Evolutionary conservation across 495 filamentous ascomycete genomes (phyloP).

Genomic region (Trichoderma virens): DNA sequence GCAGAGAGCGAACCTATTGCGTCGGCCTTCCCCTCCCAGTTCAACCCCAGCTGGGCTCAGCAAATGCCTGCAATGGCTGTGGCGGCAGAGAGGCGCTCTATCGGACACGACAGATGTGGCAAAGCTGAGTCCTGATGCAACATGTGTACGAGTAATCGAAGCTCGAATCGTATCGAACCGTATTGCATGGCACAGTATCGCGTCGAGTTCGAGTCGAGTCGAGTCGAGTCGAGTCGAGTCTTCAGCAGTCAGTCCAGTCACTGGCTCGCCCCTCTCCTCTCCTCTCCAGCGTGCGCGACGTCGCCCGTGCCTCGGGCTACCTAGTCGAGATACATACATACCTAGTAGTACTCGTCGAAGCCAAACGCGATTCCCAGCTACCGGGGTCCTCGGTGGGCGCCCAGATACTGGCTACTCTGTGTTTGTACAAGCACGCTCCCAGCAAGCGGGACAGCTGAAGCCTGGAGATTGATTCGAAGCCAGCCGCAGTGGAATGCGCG

Average conservation of each 20-base stretch:
- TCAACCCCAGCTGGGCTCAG: constrained; percentile 1
- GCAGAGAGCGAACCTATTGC: neutral
- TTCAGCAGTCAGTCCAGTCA: too few relatives aligned
- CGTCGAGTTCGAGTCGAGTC: too few relatives aligned
- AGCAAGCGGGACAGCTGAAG: constrained; percentile 9
- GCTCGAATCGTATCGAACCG: too few relatives aligned
- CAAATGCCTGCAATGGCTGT: neutral
- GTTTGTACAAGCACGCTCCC: neutral
- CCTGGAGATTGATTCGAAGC: neutral
- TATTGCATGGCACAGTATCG: too few relatives aligned
- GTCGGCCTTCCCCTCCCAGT: neutral
- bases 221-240: too few relatives aligned
- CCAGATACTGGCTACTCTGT: neutral
- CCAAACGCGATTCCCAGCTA: neutral
- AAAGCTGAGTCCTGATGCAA: neutral
- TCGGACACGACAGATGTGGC: constrained; percentile 1
- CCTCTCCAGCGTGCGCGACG: too few relatives aligned
- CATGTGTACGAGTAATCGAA: too few relatives aligned
- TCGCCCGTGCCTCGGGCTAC: too few relatives aligned
- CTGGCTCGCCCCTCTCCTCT: too few relatives aligned
- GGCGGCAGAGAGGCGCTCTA: neutral
- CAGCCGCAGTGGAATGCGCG: neutral
- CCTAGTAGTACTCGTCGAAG: too few relatives aligned
- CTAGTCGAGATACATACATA: too few relatives aligned
- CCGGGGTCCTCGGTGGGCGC: neutral